Base-by-base conservation (phyloP, 116 monocot genomes). In the Trichopus zeylanicus region DNA sequence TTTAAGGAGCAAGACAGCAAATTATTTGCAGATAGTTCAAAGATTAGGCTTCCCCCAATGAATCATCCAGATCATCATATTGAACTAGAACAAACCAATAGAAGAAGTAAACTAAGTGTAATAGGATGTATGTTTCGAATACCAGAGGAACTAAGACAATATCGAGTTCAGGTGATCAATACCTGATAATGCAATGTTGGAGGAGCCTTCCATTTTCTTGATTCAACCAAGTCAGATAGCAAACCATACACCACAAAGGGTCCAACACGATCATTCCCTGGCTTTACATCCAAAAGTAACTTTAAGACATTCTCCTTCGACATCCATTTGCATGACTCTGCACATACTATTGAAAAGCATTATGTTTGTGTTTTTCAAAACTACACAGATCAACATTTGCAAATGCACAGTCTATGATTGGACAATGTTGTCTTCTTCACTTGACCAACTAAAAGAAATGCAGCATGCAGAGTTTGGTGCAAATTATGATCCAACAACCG, bases 271-370 rank as follows among this genome's bases (percentile, higher is more conserved):
- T 73, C 63, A 61, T 56, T 63, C 58, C 60, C 60, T 38, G 64
- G 68, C 30, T 53, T 89, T 7, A 72, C 80, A 26, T 56, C 66
- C 29, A 49, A 58, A 48, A 86, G 81, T 60, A 78, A 59, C 33
- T 76, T 69, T 26, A 70, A 52, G 23, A 72, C 80, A 66, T 18
- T 33, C 6, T 70, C 68, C 29, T 59, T 73, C 33, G 86, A 72
- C 29, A 87, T 66, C 90, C 81, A 95, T 29, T 61, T 83, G 35
- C 72, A 80, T 26, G 74, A 67, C 20, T 75, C 88, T 85, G 70
- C 58, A 64, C 42, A 60, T 26, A 23, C 25, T 46, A 27, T 3
- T 10, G 5, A 38, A 27, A 59, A 24, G 37, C 21, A 59, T 49
- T 49, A 25, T 6, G 20, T 24, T 0, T 22, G 0, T 22, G 15